Evolutionary conservation across 345 rosid genomes (phyloP).

Genomic region (Eucalyptus brandiana): DNA sequence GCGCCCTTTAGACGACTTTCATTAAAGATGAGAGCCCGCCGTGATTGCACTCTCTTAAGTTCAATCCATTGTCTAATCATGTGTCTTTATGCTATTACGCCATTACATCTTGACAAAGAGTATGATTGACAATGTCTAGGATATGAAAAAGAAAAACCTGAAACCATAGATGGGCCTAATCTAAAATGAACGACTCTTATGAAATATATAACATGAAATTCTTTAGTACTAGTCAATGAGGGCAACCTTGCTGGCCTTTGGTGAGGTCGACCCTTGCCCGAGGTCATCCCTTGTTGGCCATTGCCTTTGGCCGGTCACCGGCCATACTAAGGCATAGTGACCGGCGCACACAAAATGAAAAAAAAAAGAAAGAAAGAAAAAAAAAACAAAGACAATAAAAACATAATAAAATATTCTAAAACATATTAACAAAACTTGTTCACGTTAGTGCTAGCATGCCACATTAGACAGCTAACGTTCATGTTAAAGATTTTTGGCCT

Average conservation of each 20-base stretch:
- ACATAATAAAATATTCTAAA: no score
- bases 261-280: no score
- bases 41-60: neutral
- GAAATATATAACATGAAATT: neutral
- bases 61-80: neutral
- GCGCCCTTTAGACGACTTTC: neutral
- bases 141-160: neutral
- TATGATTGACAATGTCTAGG: neutral
- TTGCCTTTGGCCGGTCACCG: accelerated
- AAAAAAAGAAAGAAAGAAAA: accelerated
- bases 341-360: accelerated
- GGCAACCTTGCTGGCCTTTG: no score
- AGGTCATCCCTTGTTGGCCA: no score
- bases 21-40: neutral
- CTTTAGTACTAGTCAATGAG: neutral
- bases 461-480: no score
- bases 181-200: neutral
- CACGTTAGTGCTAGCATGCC: accelerated
- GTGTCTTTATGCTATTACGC: neutral
- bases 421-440: no score
- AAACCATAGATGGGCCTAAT: neutral
- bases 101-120: neutral
- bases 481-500: no score
- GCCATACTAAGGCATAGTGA: no score
- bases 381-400: no score